Evolutionary conservation across 768 basidiomycete genomes (phyloP).

Genomic region (Saitozyma sp.): DNA sequence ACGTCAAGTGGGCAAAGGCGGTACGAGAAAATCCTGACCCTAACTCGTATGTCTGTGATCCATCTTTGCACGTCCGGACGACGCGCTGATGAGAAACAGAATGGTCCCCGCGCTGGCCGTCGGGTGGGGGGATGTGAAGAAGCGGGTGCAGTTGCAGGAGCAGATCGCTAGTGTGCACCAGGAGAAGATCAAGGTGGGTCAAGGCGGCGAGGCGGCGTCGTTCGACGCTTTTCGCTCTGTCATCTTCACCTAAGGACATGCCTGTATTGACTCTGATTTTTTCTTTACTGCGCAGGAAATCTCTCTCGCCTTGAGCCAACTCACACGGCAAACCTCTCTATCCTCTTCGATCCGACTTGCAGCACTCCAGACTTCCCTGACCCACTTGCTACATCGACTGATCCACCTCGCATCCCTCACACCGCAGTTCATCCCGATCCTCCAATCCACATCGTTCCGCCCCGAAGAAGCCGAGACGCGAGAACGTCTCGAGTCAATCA

Average conservation of each 20-base stretch:
- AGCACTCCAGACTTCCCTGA: conserved; percentile 41
- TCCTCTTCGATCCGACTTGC: conserved; percentile 36
- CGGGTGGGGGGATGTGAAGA: conserved; percentile 47
- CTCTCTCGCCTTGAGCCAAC: conserved; percentile 7
- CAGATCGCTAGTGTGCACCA: conserved; percentile 46
- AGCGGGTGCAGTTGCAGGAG: conserved; percentile 47
- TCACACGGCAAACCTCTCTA: conserved; percentile 36
- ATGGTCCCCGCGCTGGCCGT: conserved; percentile 50
- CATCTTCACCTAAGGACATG: background rate
- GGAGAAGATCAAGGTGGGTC: conserved; percentile 41
- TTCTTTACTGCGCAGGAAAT: conserved; percentile 9
- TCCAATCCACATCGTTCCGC: conserved; percentile 41
- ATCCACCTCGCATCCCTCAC: conserved; percentile 42
- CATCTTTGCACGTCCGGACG: background rate
- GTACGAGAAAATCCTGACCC: conserved; percentile 50
- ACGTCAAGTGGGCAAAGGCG: conserved; percentile 47
- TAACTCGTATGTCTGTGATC: conserved; percentile 23
- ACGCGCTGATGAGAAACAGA: conserved; percentile 18
- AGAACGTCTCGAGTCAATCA: conserved; percentile 31
- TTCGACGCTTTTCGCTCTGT: no score
- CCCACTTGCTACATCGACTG: conserved; percentile 40
- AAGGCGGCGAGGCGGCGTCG: background rate
- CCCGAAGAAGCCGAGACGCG: conserved; percentile 41
- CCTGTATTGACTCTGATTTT: background rate
- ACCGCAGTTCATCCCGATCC: conserved; percentile 42